phyloP scores from a whole-genome alignment of 768 basidiomycete genomes.

The Kwoniella pini region DNA sequence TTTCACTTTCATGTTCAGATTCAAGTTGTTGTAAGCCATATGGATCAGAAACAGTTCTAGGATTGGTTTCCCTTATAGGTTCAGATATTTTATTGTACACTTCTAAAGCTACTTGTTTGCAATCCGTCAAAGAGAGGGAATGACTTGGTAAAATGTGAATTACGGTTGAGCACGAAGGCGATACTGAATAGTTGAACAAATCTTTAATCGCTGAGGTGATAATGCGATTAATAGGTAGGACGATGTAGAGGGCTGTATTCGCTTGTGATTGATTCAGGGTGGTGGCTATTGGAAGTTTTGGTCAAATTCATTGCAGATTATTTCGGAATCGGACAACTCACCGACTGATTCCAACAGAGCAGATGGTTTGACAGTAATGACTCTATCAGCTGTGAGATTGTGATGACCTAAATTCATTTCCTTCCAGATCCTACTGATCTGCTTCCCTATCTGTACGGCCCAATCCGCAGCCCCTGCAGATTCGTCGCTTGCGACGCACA shows the following conservation, averaged over 20 bases:
- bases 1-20: not conserved
- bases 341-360: constrained; percentile 8
- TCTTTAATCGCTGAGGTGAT: not conserved
- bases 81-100: constrained; percentile 32
- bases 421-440: not conserved
- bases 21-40: not conserved
- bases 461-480: not conserved
- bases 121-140: not conserved
- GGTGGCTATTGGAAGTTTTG: not conserved
- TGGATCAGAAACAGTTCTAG: not conserved
- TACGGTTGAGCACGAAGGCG: constrained; percentile 1
- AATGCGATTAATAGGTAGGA: constrained; percentile 16
- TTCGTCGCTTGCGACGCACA: constrained; percentile 17
- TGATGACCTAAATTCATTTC: no score
- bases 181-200: constrained; percentile 4
- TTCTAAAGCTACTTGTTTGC: constrained; percentile 23
- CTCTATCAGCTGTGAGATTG: no score
- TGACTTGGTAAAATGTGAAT: constrained; percentile 15
- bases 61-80: constrained; percentile 8
- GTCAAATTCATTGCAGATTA: no score
- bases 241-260: constrained; percentile 27
- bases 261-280: not conserved
- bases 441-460: not conserved
- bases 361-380: constrained; percentile 5
- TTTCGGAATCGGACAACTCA: no score